A percentile compares a stretch with the other conserved stretches of the same genome.
Conservation (phyloP, 306 rosid genomes). For the Glycine tomentella region DNA sequence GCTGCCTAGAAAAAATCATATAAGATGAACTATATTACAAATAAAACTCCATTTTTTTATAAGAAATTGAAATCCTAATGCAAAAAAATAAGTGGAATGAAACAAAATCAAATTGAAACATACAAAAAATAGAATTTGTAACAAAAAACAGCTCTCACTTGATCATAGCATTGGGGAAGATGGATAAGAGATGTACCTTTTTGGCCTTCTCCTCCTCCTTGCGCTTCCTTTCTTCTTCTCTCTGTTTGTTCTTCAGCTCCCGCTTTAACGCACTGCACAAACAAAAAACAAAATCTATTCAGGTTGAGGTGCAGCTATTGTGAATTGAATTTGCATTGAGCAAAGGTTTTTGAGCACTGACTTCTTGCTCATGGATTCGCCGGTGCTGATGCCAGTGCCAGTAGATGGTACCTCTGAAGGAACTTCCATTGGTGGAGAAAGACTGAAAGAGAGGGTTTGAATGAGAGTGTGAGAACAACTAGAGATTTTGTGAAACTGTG, state of each 20-base stretch:
- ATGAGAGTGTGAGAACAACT: background rate
- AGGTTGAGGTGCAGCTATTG: background rate
- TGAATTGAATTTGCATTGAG: background rate
- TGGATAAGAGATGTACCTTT: slow-evolving; percentile 2
- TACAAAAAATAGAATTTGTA: background rate
- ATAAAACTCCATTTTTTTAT: background rate
- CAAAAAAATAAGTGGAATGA: slow-evolving; percentile 1
- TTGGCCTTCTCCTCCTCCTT: slow-evolving; percentile 20
- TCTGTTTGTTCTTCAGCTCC: slow-evolving; percentile 22
- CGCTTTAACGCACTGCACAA: slow-evolving; percentile 13
- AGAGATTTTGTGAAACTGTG: background rate
- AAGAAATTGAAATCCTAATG: slow-evolving; percentile 12
- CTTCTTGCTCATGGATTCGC: slow-evolving; percentile 57
- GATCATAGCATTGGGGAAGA: background rate
- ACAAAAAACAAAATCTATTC: background rate
- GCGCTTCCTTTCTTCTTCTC: slow-evolving; percentile 26
- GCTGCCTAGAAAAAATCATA: slow-evolving; percentile 64
- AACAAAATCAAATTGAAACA: background rate
- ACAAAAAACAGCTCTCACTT: background rate
- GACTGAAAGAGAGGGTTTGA: background rate
- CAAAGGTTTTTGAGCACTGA: background rate
- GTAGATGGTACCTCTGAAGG: slow-evolving; percentile 27
- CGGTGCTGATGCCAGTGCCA: background rate
- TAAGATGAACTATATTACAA: background rate
- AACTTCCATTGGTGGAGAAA: slow-evolving; percentile 17